These are phyloP conservation scores for Purpureocillium takamizusanense DNA, from an alignment of 2,329 filamentous ascomycete genomes.

Conservation along the genomic window DNA sequence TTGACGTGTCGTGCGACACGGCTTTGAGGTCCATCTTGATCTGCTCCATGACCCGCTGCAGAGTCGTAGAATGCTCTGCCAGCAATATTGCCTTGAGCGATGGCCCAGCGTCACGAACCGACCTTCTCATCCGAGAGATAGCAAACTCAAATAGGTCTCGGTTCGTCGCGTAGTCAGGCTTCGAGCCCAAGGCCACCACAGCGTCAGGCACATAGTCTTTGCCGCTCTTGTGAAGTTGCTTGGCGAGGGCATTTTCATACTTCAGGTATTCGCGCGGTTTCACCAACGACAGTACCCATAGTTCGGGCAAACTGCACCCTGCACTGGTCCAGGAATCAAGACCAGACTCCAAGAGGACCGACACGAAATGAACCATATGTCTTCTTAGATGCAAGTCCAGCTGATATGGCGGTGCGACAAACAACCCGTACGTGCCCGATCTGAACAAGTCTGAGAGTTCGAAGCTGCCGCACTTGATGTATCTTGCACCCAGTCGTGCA, in stretches of 20 bases:
- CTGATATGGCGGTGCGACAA: conserved; percentile 30
- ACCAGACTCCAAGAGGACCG: conserved; percentile 36
- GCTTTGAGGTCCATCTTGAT: conserved; percentile 40
- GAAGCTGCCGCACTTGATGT: conserved; percentile 35
- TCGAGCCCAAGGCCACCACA: conserved; percentile 23
- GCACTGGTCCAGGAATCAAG: conserved; percentile 37
- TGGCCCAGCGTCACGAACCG: conserved; percentile 29
- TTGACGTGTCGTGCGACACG: conserved; percentile 22
- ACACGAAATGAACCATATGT: conserved; percentile 42
- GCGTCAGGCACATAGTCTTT: conserved; percentile 34
- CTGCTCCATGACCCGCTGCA: conserved; percentile 42
- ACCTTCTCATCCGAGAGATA: conserved; percentile 40
- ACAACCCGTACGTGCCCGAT: conserved; percentile 39
- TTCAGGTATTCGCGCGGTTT: conserved; percentile 36
- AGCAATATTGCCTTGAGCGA: conserved; percentile 25
- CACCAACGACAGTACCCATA: conserved; percentile 44
- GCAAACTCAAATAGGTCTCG: conserved; percentile 38
- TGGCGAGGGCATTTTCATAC: conserved; percentile 41
- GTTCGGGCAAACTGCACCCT: conserved; percentile 33
- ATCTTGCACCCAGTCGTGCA: conserved; percentile 34
- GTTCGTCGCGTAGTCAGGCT: conserved; percentile 39
- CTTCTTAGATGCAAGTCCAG: conserved; percentile 31
- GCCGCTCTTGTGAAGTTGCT: conserved; percentile 31
- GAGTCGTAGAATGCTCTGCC: conserved; percentile 30
- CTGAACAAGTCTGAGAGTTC: conserved; percentile 37